Base-by-base conservation (phyloP, 179 eudicot genomes). In the Heliamphora pulchella region DNA sequence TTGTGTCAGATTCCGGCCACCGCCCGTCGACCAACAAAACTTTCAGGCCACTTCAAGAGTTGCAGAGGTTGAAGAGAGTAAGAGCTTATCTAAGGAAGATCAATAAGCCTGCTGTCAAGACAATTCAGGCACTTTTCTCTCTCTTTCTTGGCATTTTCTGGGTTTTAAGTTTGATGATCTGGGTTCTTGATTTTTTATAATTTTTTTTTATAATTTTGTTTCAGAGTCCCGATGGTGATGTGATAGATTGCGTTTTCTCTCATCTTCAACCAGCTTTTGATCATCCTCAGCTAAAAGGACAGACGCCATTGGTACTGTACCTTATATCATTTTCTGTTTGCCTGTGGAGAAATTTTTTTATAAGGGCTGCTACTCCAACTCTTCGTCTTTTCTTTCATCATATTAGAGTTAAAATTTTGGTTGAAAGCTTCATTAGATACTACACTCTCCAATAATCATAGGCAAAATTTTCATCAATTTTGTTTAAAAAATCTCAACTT, bases 251-350 rank as follows among this genome's bases (percentile, higher is more conserved):
- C 86, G 94, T 96, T 67, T 75, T 74, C 3, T 79, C 93, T 8
- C 98, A 92, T 86, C 96, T 90, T 78, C 99, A 96, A 81, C 99
- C 99, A 62, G 99, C 99, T 63, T 96, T 96, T 76, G 99, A 96
- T 79, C 98, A 96, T 85, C 99, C 99, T 48, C 71, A 81, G 80
- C 96, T 96, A 71, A 91, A 85, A 85, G 98, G 94, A n/a, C 96
- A 91, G 83, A 94, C 86, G 89, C 94, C 91, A 83, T 75, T 89
- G 96, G 98, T 96, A 90, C 22, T 9, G 0, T 47, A 48, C 47
- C 47, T 31, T 14, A 6, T 31, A 3, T 69, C 22, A 41, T 15
- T 44, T 20, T 71, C 67, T 82, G 76, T 51, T 47, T 46, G 55
- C 20, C 43, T 55, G 59, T 50, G 46, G 5, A 22, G 74, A 82